Conservation (phyloP, 2,329 filamentous ascomycete genomes). For the Aplosporella prunicola region DNA sequence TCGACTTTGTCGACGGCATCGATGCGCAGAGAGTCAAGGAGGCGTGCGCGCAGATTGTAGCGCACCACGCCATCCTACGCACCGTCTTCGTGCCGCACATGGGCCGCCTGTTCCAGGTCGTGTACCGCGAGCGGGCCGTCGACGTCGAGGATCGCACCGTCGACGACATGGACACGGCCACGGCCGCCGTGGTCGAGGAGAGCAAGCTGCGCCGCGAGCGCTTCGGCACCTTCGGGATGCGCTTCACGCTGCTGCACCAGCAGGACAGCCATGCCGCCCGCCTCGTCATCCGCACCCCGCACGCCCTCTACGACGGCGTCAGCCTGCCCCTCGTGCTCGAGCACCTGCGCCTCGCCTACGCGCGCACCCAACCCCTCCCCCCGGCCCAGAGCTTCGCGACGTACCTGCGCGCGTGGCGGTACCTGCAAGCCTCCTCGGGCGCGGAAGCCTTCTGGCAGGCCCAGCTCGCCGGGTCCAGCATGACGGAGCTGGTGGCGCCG, state of each 20-base stretch:
- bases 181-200: no score
- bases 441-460: not conserved
- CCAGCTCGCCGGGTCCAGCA: not conserved
- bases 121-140: no score
- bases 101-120: slow-evolving; percentile 26
- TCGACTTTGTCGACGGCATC: not conserved
- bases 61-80: slow-evolving; percentile 25
- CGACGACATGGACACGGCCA: no score
- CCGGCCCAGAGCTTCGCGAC: not conserved
- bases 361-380: not conserved
- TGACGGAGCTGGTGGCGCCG: slow-evolving; percentile 1
- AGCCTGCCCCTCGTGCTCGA: not conserved
- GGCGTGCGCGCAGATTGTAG: slow-evolving; percentile 18
- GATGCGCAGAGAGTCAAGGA: not conserved
- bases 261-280: not conserved
- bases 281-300: not conserved
- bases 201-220: not conserved
- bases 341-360: not conserved
- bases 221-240: not conserved
- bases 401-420: not conserved
- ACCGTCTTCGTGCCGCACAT: slow-evolving; percentile 27
- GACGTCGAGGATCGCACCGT: not conserved
- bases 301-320: slow-evolving; percentile 2
- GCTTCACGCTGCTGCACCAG: not conserved
- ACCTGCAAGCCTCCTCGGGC: not conserved